A percentile compares a stretch with the other conserved stretches of the same genome.
These are phyloP conservation scores for Claviceps capensis DNA, from an alignment of 2,329 filamentous ascomycete genomes.

Conservation along the genomic window DNA sequence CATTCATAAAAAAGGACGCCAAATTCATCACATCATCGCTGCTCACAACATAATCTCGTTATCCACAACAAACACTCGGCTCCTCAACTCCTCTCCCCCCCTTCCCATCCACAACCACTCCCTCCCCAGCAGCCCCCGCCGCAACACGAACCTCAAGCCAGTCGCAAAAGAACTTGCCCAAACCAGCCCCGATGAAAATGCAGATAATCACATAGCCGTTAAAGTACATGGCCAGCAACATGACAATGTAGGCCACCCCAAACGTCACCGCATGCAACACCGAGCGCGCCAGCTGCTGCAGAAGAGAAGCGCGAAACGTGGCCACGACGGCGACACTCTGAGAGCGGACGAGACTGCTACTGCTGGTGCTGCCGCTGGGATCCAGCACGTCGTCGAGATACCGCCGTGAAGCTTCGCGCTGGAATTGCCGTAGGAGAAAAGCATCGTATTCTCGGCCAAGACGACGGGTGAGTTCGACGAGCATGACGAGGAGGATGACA, in stretches of 20 bases:
- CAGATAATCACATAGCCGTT: slow-evolving; percentile 66
- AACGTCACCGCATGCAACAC: slow-evolving; percentile 57
- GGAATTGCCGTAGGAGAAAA: slow-evolving; percentile 41
- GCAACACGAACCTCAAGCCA: slow-evolving; percentile 27
- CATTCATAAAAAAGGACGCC: too few species aligned
- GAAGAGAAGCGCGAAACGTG: slow-evolving; percentile 39
- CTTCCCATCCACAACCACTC: slow-evolving; percentile 10
- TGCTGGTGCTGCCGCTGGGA: slow-evolving; percentile 8
- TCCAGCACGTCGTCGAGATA: slow-evolving; percentile 7
- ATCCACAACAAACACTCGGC: slow-evolving; percentile 33
- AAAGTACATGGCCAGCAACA: slow-evolving; percentile 52
- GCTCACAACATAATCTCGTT: background rate
- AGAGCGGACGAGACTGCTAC: background rate
- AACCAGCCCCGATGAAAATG: slow-evolving; percentile 45
- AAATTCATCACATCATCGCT: too few species aligned
- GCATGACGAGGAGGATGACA: slow-evolving; percentile 55
- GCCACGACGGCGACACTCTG: slow-evolving; percentile 9
- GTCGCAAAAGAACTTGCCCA: slow-evolving; percentile 41
- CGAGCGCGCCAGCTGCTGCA: slow-evolving; percentile 53
- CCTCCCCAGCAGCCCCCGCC: slow-evolving; percentile 20
- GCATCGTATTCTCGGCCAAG: slow-evolving; percentile 57
- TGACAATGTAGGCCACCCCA: slow-evolving; percentile 62
- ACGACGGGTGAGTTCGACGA: slow-evolving; percentile 61
- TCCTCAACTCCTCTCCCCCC: slow-evolving; percentile 26
- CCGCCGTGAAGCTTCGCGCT: slow-evolving; percentile 15